A percentile compares a stretch with the other conserved stretches of the same genome.
Evolutionary conservation across 345 rosid genomes (phyloP).

Genomic region (Corymbia maculata): DNA sequence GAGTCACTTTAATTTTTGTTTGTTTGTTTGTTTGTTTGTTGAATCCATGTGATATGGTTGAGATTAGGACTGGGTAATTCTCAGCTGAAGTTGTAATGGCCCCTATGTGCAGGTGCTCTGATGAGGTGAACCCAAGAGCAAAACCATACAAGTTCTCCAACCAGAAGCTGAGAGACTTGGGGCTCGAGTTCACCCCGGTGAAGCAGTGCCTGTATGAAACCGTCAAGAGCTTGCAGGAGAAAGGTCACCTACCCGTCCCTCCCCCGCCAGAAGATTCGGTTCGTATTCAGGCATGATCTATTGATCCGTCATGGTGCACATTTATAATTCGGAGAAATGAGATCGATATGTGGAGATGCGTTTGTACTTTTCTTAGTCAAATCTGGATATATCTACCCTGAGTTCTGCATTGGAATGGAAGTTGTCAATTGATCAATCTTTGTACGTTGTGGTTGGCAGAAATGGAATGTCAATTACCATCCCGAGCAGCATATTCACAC

Average conservation of each 20-base stretch:
- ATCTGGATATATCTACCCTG: not conserved
- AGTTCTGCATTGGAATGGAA: not conserved
- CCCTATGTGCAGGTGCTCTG: constrained; percentile 51
- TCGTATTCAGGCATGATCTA: constrained; percentile 8
- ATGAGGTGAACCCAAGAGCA: constrained; percentile 78
- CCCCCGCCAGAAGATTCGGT: constrained; percentile 18
- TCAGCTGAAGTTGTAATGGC: not conserved
- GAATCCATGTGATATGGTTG: not conserved
- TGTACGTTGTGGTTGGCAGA: not conserved
- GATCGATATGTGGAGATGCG: not conserved
- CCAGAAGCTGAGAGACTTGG: constrained; percentile 72
- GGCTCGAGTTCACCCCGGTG: constrained; percentile 71
- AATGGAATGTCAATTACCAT: not conserved
- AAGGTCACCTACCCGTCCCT: constrained; percentile 69
- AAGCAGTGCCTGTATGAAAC: constrained; percentile 82
- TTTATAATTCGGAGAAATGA: not conserved
- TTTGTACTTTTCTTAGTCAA: not conserved
- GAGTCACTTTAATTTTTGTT: not conserved
- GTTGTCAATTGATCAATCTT: not conserved
- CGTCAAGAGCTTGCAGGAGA: constrained; percentile 84
- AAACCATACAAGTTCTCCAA: constrained; percentile 72
- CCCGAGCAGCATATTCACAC: not conserved
- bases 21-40: not conserved
- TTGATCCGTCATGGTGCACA: not conserved
- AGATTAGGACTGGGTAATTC: not conserved